A percentile compares a stretch with the other conserved stretches of the same genome.
Conservation (phyloP, 495 filamentous ascomycete species). For the Hypoxylon cercidicola region DNA sequence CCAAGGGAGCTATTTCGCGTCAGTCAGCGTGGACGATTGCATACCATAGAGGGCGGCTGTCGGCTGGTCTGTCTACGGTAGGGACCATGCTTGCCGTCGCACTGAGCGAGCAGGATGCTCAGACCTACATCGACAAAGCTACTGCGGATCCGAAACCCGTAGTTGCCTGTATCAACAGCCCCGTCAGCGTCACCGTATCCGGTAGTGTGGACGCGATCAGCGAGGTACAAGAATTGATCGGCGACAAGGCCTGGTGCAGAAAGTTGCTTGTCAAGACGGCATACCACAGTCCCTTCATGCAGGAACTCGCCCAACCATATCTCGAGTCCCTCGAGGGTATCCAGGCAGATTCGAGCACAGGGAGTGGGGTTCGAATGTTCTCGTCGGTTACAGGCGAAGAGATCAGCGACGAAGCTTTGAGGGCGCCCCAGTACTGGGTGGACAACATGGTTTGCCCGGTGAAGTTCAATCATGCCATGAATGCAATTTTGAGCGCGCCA, state of each 20-base stretch:
- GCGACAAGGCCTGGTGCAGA: conserved; percentile 48
- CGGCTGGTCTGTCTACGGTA: conserved; percentile 33
- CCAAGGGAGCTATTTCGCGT: conserved; percentile 53
- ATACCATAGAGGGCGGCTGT: conserved; percentile 50
- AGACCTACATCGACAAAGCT: conserved; percentile 44
- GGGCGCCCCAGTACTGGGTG: conserved; percentile 53
- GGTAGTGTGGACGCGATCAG: conserved; percentile 53
- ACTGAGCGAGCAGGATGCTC: conserved; percentile 39
- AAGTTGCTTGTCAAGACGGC: conserved; percentile 52
- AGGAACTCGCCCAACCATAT: conserved; percentile 51
- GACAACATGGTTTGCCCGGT: conserved; percentile 56
- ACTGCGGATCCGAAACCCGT: conserved; percentile 35
- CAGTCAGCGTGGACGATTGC: conserved; percentile 62
- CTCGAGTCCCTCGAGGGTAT: conserved; percentile 34
- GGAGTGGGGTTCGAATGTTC: conserved; percentile 46
- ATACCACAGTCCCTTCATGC: conserved; percentile 60
- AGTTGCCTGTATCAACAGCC: conserved; percentile 62
- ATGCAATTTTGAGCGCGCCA: conserved; percentile 26
- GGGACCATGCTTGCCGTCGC: conserved; percentile 59
- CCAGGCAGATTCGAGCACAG: conserved; percentile 12
- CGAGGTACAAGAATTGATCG: conserved; percentile 33
- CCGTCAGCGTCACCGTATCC: conserved; percentile 57
- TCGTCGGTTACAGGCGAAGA: conserved; percentile 53
- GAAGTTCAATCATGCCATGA: conserved; percentile 49
- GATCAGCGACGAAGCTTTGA: conserved; percentile 38